Evolutionary conservation across 2,329 filamentous ascomycete genomes (phyloP).

Genomic region (Aspergillus sp.): DNA sequence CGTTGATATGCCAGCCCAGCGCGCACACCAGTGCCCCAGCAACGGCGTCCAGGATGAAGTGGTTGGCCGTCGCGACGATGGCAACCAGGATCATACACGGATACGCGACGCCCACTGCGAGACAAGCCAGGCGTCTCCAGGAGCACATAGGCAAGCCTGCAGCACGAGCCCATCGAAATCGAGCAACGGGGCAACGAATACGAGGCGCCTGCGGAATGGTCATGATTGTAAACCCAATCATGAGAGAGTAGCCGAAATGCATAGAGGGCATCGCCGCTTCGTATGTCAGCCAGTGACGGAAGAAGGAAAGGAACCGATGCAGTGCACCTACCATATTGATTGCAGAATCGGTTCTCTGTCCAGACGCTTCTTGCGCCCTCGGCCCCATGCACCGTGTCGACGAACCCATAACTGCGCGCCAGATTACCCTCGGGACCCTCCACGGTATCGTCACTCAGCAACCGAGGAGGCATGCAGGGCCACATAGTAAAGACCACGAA

Average conservation of each 20-base stretch:
- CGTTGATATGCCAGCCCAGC: conserved; percentile 51
- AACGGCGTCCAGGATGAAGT: conserved; percentile 62
- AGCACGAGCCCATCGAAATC: conserved; percentile 22
- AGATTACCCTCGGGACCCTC: conserved; percentile 47
- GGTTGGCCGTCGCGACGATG: conserved; percentile 63
- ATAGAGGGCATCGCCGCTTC: conserved; percentile 64
- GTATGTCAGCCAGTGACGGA: not conserved
- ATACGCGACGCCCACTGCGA: conserved; percentile 51
- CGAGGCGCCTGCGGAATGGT: conserved; percentile 52
- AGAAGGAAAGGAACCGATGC: not conserved
- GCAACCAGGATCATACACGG: conserved; percentile 56
- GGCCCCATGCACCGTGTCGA: conserved; percentile 50
- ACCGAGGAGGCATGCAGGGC: conserved; percentile 53
- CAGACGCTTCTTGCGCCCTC: conserved; percentile 58
- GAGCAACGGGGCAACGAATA: conserved; percentile 13
- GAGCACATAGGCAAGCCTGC: conserved; percentile 35
- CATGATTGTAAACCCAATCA: conserved; percentile 61
- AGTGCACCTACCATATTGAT: conserved; percentile 54
- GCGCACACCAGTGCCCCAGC: conserved; percentile 58
- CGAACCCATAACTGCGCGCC: conserved; percentile 51
- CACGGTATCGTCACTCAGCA: conserved; percentile 47
- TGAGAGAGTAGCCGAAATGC: conserved; percentile 65
- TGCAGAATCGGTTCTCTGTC: conserved; percentile 65
- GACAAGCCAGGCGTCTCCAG: conserved; percentile 43
- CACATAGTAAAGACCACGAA: conserved; percentile 51